Evolutionary conservation across 208 protist genomes (phyloP), one percentile per base, ranked within the genome.

Genomic region (Trypanosoma cruzi): DNA sequence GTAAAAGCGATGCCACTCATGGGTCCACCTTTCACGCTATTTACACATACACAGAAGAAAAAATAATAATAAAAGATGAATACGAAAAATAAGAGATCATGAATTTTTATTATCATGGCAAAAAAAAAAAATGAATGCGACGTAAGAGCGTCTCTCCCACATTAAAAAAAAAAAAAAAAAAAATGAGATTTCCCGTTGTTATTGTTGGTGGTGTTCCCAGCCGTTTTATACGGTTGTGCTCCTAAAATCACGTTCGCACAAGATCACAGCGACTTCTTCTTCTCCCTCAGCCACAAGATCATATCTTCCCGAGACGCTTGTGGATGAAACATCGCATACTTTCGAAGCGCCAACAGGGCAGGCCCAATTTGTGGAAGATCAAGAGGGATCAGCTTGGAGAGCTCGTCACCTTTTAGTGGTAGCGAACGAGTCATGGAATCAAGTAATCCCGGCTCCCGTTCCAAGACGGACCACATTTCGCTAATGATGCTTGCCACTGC

Each of bases 351-450:
- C 5, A 88, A 58, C 10, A 96, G 46, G 6, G 74, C 75, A 20
- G 77, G 28, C 0, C 88, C 85, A 59, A 93, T 82, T 16, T 85
- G 63, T 36, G 69, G 85, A 18, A 81, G 67, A 4, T 74, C 49
- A 40, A 96, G 63, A 28, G 82, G 72, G 13, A 79, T 58, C 24
- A 81, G 28, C n/a, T 69, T 80, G 44, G 75, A 70, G 29, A 96
- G 68, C 31, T 91, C 84, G 52, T 84, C 86, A 16, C 90, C 90
- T 36, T 82, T 90, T 14, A 96, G 59, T 11, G 83, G 90, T 22
- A 93, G 64, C 24, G 68, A 64, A 14, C 82, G 37, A 13, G 81
- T 58, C 34, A 85, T 80, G 22, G 82, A 79, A 52, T 61, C 48
- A 0, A 93, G 62, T 49, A 96, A 59, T 31, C 72, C 66, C 11